These are phyloP conservation scores for Hemileccinum impolitum DNA, from an alignment of 768 basidiomycete species.

Conservation along the genomic window DNA sequence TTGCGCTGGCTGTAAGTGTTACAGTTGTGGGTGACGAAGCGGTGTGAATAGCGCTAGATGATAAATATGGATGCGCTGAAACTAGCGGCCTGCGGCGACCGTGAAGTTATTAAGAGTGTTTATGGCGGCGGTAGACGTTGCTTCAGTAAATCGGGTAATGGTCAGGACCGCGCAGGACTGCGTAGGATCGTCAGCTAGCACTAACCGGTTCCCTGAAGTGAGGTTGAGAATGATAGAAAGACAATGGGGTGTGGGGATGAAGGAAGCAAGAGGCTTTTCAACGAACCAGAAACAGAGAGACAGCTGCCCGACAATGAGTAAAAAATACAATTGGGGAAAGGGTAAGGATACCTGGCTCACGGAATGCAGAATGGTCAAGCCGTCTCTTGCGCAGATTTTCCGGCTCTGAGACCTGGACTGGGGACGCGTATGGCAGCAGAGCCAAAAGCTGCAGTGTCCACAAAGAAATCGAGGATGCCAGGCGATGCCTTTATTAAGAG, in stretches of 20 bases:
- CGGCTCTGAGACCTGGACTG: neutral
- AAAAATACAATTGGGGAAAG: neutral
- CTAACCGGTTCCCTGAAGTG: too few species aligned
- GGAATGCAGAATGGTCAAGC: neutral
- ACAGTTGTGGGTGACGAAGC: neutral
- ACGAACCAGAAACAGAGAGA: neutral
- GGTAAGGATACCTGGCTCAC: neutral
- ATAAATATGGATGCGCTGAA: neutral
- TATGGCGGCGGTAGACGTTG: neutral
- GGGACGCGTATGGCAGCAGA: neutral
- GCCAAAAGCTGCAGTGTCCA: neutral
- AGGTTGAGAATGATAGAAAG: neutral
- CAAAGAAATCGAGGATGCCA: neutral
- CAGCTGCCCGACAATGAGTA: neutral
- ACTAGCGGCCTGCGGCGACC: neutral
- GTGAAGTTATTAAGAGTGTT: neutral
- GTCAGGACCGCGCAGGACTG: too few species aligned
- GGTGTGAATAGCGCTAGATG: neutral
- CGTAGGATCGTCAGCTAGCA: too few species aligned
- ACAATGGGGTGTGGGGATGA: neutral
- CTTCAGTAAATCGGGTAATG: too few species aligned
- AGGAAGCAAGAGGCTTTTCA: neutral
- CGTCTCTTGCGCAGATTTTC: neutral
- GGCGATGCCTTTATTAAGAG: conserved; percentile 8
- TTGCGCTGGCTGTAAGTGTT: neutral